phyloP scores from a whole-genome alignment of 2,329 filamentous ascomycete species.

The Beauveria sp. region DNA sequence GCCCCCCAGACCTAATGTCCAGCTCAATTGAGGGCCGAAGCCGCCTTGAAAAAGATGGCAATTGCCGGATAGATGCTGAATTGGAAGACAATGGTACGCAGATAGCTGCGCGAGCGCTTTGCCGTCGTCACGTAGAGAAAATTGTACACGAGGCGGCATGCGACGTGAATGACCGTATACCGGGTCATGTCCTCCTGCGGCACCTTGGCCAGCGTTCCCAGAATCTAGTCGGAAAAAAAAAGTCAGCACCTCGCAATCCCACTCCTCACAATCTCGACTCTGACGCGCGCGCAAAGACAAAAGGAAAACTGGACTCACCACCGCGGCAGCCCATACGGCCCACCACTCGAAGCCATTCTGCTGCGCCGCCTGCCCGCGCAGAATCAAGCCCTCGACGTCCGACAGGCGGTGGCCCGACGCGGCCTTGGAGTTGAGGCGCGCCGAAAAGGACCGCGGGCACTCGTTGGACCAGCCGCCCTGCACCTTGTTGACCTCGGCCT shows the following conservation, averaged over 20 bases:
- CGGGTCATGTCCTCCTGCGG: slow-evolving; percentile 9
- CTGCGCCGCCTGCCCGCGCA: slow-evolving; percentile 12
- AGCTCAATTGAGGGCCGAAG: not conserved
- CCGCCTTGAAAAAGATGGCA: slow-evolving; percentile 12
- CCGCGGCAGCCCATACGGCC: slow-evolving; percentile 10
- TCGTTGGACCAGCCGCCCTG: slow-evolving; percentile 13
- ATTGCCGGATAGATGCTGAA: slow-evolving; percentile 11
- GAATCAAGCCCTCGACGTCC: slow-evolving; percentile 9
- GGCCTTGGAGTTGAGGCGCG: slow-evolving; percentile 11
- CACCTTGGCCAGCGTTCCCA: slow-evolving; percentile 11
- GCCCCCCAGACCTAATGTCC: not conserved
- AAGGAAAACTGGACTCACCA: not conserved
- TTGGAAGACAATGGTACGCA: slow-evolving; percentile 11
- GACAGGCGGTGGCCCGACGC: slow-evolving; percentile 10
- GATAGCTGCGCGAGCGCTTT: slow-evolving; percentile 8
- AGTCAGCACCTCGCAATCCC: not conserved
- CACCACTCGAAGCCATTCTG: slow-evolving; percentile 13
- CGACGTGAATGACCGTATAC: slow-evolving; percentile 11
- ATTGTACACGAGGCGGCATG: slow-evolving; percentile 6
- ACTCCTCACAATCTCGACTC: too few relatives aligned
- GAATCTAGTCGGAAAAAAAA: not conserved
- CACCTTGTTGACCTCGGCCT: slow-evolving; percentile 12
- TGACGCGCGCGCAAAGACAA: not conserved
- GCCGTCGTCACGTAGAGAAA: slow-evolving; percentile 9
- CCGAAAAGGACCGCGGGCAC: slow-evolving; percentile 12